These are phyloP conservation scores for Epichloe hybrida DNA, from an alignment of 2,329 filamentous ascomycete species.

Conservation along the genomic window DNA sequence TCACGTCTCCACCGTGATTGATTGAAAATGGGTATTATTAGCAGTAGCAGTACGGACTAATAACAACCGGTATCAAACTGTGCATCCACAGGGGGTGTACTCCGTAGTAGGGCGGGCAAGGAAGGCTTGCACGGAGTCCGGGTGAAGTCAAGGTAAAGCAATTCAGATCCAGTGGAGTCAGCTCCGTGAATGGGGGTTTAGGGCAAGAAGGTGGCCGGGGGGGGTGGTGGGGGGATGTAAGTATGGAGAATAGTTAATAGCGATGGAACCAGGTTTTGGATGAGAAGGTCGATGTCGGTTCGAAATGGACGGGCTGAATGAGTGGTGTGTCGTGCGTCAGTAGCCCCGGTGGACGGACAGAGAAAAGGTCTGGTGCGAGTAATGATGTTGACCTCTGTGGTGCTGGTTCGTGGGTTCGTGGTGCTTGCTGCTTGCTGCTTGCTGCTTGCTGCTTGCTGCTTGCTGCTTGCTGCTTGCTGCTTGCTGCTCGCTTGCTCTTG, in stretches of 20 bases:
- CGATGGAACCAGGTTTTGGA: conserved; percentile 3
- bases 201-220: conserved; percentile 9
- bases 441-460: too few species aligned
- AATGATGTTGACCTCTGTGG: background rate
- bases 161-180: conserved; percentile 7
- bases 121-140: background rate
- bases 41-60: background rate
- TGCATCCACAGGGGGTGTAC: conserved; percentile 8
- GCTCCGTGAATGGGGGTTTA: background rate
- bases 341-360: background rate
- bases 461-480: too few species aligned
- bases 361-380: background rate
- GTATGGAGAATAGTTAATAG: conserved; percentile 11
- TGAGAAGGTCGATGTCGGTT: conserved; percentile 1
- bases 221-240: conserved; percentile 8
- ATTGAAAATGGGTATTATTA: conserved; percentile 8
- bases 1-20: conserved; percentile 20
- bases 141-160: conserved; percentile 7
- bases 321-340: background rate
- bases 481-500: background rate
- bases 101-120: conserved; percentile 1
- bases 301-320: background rate
- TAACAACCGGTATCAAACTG: conserved; percentile 2
- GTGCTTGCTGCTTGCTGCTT: background rate
- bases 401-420: background rate